Base-by-base conservation (phyloP, 768 basidiomycete species). In the Lactarius deliciosus region DNA sequence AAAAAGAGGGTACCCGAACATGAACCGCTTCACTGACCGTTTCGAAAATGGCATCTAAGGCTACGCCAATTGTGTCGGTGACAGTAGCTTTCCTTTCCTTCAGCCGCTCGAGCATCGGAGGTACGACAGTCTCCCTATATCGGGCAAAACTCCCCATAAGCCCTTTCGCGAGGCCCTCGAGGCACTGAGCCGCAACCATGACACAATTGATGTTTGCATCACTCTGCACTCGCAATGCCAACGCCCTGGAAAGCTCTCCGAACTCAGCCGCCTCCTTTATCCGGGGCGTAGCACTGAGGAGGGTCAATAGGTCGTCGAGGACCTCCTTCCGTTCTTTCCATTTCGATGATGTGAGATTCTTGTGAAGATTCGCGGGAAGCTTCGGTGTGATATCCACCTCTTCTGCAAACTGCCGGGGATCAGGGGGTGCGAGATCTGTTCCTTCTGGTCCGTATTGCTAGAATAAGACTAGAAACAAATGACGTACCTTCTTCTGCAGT, bases 261-360 rank as follows among this genome's bases (percentile, higher is more conserved):
- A 97, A 81, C 73, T 92, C 92, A 8, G 89, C 79, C 2, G 87
- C 81, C 72, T 96, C 94, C 72, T 87, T 87, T 72, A 98, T 90
- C 64, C 88, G 85, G 15, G 89, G 87, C 3, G 89, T 83, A 9
- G 85, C 79, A 61, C 84, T 84, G 36, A 98, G 77, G 41, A 93
- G 77, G 2, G 84, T 83, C 55, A 87, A 81, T 28, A 96, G 81
- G 32, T 93, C 92, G 69, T 97, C 95, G 38, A 98, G 80, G 2
- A 85, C 91, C 72, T 96, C 92, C 74, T 98, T 95, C 47, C 94
- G 86, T 70, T 99, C 97, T 74, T 99, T 98, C 97, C 97, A 99
- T 77, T 98, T 98, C 0, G 93, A 87, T 5, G 97, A 98, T 28
- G 87, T 84, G 59, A 99, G 81, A 60, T 83, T 80, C 2, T 87